A percentile compares a stretch with the other conserved stretches of the same genome.
phyloP scores from a whole-genome alignment of 768 basidiomycete species.

The Thelephora aurantiotincta region DNA sequence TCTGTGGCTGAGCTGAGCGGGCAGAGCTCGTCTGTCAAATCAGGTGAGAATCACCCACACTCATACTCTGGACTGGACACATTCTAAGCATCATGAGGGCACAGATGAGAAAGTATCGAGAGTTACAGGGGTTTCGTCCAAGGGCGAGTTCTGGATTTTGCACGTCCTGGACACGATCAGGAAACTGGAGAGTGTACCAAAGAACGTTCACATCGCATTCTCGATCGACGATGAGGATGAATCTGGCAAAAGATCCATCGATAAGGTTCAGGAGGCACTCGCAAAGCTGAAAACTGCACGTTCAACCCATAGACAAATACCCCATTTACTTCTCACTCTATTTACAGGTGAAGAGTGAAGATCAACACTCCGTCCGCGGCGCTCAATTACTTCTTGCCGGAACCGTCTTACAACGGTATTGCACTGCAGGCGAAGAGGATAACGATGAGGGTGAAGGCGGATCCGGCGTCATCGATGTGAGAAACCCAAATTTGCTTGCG shows the following conservation, averaged over 20 bases:
- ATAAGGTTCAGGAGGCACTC: constrained; percentile 28
- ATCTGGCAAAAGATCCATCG: constrained; percentile 18
- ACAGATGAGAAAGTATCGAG: constrained; percentile 34
- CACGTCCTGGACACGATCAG: constrained; percentile 44
- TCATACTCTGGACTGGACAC: no score
- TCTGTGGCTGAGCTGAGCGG: constrained; percentile 63
- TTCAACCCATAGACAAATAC: not conserved
- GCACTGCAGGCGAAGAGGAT: constrained; percentile 40
- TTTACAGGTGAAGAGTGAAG: constrained; percentile 12
- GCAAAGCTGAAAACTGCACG: constrained; percentile 31
- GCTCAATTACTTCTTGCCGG: constrained; percentile 59
- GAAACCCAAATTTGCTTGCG: not conserved
- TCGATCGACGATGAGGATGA: constrained; percentile 43
- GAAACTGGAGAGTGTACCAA: constrained; percentile 46
- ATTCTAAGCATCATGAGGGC: constrained; percentile 14
- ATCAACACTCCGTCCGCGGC: constrained; percentile 49
- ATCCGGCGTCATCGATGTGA: constrained; percentile 2
- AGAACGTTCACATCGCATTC: constrained; percentile 42
- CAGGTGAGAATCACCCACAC: constrained; percentile 24
- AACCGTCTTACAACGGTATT: constrained; percentile 58
- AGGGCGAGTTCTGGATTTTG: constrained; percentile 72
- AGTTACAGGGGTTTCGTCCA: constrained; percentile 44
- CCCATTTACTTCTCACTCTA: not conserved
- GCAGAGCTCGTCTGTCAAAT: constrained; percentile 35
- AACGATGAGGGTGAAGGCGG: constrained; percentile 44